Evolutionary conservation across 345 rosid genomes (phyloP).

Genomic region (Lepidium sativum): DNA sequence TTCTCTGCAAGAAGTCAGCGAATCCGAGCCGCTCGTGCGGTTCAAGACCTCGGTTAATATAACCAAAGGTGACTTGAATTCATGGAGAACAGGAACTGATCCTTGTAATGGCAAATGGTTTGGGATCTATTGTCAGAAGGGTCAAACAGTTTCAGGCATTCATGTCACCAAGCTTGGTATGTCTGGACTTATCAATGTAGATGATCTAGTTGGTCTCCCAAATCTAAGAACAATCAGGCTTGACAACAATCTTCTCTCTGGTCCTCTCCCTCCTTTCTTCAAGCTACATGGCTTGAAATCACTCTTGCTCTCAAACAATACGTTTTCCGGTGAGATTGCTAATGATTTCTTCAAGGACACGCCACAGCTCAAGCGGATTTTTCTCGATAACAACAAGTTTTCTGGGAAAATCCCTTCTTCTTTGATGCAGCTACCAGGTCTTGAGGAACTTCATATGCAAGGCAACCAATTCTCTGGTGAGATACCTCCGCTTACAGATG

Average conservation of each 20-base stretch:
- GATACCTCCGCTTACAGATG: constrained; percentile 39
- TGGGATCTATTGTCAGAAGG: constrained; percentile 44
- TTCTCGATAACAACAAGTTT: constrained; percentile 50
- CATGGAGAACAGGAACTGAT: constrained; percentile 48
- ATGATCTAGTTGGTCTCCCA: constrained; percentile 32
- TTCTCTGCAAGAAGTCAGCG: constrained; percentile 20
- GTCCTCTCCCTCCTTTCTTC: constrained; percentile 52
- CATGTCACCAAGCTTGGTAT: constrained; percentile 45
- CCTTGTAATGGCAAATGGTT: constrained; percentile 58
- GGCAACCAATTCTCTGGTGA: constrained; percentile 58
- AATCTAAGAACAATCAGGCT: constrained; percentile 49
- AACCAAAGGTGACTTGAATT: constrained; percentile 31
- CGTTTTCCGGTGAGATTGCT: constrained; percentile 54
- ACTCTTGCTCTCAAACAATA: constrained; percentile 43
- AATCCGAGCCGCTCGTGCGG: constrained; percentile 26
- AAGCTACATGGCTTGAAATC: constrained; percentile 40
- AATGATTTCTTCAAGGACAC: constrained; percentile 40
- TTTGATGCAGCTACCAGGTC: constrained; percentile 28
- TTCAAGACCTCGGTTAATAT: constrained; percentile 23
- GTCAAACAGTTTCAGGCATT: constrained; percentile 42
- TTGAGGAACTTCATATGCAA: constrained; percentile 64
- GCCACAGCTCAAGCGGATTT: constrained; percentile 43
- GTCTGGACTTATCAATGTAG: constrained; percentile 42
- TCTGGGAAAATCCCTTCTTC: constrained; percentile 53
- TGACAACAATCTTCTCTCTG: constrained; percentile 46